phyloP scores from a whole-genome alignment of 1,284 basidiomycete genomes.

The Schizophyllum commune region DNA sequence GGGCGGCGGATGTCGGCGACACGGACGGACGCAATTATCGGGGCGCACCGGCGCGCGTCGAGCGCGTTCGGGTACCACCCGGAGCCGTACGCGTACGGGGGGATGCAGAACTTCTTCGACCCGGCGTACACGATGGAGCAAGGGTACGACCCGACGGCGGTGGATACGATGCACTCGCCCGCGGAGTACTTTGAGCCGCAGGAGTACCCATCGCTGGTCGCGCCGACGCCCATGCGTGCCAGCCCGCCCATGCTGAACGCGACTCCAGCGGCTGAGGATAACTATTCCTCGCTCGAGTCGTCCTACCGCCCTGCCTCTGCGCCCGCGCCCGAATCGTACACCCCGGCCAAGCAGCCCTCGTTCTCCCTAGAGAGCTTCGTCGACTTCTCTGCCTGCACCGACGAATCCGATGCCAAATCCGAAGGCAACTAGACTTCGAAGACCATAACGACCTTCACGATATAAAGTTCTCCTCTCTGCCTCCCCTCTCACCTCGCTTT shows the following conservation, averaged over 20 bases:
- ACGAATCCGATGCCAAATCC: background rate
- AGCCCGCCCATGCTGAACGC: background rate
- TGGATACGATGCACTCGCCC: background rate
- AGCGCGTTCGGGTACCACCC: background rate
- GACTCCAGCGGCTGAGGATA: background rate
- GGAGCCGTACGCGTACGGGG: background rate
- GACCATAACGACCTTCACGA: background rate
- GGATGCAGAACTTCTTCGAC: background rate
- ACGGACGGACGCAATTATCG: background rate
- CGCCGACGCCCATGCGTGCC: background rate
- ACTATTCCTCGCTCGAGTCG: background rate
- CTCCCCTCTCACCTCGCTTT: background rate
- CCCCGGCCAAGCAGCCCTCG: background rate
- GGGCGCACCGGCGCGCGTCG: background rate
- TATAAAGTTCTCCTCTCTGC: background rate
- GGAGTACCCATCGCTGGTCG: background rate
- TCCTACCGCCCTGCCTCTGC: background rate
- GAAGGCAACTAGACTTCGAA: background rate
- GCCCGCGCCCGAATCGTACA: background rate
- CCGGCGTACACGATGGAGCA: background rate
- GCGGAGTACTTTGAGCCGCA: background rate
- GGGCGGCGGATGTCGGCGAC: background rate
- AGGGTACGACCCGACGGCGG: background rate
- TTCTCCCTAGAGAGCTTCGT: background rate
- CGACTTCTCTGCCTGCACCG: background rate